Conservation (phyloP, 2,329 filamentous ascomycete genomes). For the Apiospora rasikravindrae region DNA sequence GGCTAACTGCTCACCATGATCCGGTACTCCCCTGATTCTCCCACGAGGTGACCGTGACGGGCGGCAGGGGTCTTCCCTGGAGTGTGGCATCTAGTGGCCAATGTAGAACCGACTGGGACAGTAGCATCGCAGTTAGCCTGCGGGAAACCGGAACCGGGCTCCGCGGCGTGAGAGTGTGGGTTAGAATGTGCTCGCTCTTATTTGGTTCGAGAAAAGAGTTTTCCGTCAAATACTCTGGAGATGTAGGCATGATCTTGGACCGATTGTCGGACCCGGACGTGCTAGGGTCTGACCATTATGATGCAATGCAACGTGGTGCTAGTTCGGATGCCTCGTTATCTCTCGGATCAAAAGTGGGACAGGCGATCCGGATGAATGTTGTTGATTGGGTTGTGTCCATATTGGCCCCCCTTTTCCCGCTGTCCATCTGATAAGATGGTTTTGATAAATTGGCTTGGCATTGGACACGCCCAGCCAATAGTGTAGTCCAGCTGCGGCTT, state of each 20-base stretch:
- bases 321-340: neutral
- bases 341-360: conserved; percentile 11
- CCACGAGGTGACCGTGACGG: neutral
- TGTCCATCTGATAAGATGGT: conserved; percentile 19
- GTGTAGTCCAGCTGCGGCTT: neutral
- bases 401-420: neutral
- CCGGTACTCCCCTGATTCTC: neutral
- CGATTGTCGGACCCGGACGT: conserved; percentile 9
- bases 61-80: neutral
- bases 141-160: neutral
- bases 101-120: neutral
- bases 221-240: neutral
- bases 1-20: neutral
- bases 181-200: neutral
- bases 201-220: neutral
- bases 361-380: neutral
- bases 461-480: neutral
- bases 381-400: neutral
- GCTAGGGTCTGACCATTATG: conserved; percentile 5
- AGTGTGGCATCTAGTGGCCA: neutral
- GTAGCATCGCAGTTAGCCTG: neutral
- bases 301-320: conserved; percentile 11
- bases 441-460: conserved; percentile 19
- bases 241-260: neutral
- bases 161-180: neutral